Base-by-base conservation (phyloP, 441 rosid species). In the Biscutella laevigata region DNA sequence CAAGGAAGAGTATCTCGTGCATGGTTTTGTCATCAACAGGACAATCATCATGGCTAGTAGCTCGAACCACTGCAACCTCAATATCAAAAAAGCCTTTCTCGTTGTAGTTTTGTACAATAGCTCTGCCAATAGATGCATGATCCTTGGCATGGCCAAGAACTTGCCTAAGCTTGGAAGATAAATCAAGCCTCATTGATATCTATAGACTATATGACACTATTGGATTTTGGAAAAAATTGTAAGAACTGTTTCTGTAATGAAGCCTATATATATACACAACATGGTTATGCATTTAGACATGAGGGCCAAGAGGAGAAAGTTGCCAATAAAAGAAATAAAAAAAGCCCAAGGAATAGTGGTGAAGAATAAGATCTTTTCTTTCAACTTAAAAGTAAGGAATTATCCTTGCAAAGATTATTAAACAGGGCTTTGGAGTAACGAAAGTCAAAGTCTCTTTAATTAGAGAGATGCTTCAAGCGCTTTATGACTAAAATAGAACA, bases 1-100 rank as follows among this genome's bases (percentile, higher is more conserved):
- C 95, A 16, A 81, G 72, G 76, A 83, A 86, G 60, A 86, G 87
- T 71, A 86, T 86, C 73, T 81, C 83, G 53, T 78, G 92, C 82
- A 79, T 72, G 67, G 80, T 65, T 61, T 76, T 71, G 79, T 83
- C 92, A 29, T 80, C 81, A 21, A 81, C 64, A 52, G 84, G 84
- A 43, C 63, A 59, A 54, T 67, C 62, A 53, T 79, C 78, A 43
- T 86, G 95, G 44, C 76, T 67, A 1, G 95, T 83, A 22, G 95
- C 95, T 7, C 95, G 81, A 8, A 86, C 66, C 40, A 86, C 83
- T 0, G 95, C 83, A 13, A 81, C 74, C 59, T 86, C 83, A 45
- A 83, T 81, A 21, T 75, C 75, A 22, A 77, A 74, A 61, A 81
- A 70, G 8, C 70, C 58, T 66, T 67, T 77, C 8, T 77, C 78